Conservation (phyloP, 2,329 filamentous ascomycete genomes). For the Pseudohalonectria lignicola region DNA sequence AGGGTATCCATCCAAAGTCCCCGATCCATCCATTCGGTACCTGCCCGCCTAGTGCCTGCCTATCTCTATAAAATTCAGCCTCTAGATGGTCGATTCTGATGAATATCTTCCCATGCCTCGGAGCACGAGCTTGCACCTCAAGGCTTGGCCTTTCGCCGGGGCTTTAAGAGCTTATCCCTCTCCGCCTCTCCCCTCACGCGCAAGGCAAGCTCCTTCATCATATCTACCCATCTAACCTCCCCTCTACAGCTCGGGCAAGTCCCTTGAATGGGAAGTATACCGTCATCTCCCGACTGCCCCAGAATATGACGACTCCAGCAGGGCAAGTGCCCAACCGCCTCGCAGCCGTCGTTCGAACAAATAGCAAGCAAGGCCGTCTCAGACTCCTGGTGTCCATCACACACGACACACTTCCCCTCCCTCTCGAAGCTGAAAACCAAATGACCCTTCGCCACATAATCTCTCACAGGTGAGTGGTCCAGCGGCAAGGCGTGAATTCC, state of each 20-base stretch:
- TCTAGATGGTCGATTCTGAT: no score
- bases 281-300: slow-evolving; percentile 15
- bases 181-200: slow-evolving; percentile 61
- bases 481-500: slow-evolving; percentile 44
- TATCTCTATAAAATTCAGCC: not conserved
- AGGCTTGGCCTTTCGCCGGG: slow-evolving; percentile 16
- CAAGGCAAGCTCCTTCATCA: slow-evolving; percentile 75
- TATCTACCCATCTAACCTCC: slow-evolving; percentile 56
- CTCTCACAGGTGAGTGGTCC: slow-evolving; percentile 41
- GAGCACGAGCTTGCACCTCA: not conserved
- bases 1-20: not conserved
- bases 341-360: slow-evolving; percentile 41
- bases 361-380: slow-evolving; percentile 43
- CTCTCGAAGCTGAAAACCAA: slow-evolving; percentile 43
- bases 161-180: slow-evolving; percentile 56
- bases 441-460: slow-evolving; percentile 43
- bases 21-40: not conserved
- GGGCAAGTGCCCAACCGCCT: slow-evolving; percentile 46
- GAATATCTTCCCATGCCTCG: no score
- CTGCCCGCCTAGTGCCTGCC: not conserved
- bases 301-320: slow-evolving; percentile 49
- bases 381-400: slow-evolving; percentile 30
- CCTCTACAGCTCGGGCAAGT: slow-evolving; percentile 59
- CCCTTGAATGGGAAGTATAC: slow-evolving; percentile 56
- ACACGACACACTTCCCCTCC: slow-evolving; percentile 44